Evolutionary conservation across 352 stramenopile genomes (phyloP).

Genomic region (Phytophthora parvispora): DNA sequence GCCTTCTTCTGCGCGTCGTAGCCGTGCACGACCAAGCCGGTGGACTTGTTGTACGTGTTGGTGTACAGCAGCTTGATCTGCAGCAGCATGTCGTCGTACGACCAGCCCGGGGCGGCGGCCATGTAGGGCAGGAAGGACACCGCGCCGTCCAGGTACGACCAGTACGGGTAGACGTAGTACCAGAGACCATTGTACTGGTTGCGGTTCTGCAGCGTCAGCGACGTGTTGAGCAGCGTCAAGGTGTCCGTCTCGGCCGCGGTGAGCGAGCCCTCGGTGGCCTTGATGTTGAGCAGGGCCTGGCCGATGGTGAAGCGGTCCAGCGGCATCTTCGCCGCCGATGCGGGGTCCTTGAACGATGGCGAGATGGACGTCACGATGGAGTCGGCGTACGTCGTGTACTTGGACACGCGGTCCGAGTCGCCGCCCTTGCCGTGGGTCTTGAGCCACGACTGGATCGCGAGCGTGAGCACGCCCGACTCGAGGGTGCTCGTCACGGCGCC

Average conservation of each 20-base stretch:
- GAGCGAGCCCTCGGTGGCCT: slow-evolving; percentile 20
- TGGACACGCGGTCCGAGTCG: slow-evolving; percentile 22
- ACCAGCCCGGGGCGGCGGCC: slow-evolving; percentile 29
- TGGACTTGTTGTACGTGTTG: slow-evolving; percentile 31
- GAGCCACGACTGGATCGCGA: slow-evolving; percentile 42
- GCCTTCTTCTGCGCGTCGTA: slow-evolving; percentile 38
- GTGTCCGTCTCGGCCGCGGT: slow-evolving; percentile 17
- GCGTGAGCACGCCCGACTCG: slow-evolving; percentile 31
- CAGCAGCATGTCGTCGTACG: slow-evolving; percentile 36
- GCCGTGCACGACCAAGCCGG: slow-evolving; percentile 24
- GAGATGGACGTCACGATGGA: slow-evolving; percentile 31
- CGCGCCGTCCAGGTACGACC: slow-evolving; percentile 38
- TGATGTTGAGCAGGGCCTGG: slow-evolving; percentile 32
- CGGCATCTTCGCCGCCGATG: slow-evolving; percentile 27
- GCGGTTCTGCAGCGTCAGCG: slow-evolving; percentile 28
- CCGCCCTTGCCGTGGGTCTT: slow-evolving; percentile 11
- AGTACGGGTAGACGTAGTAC: slow-evolving; percentile 42
- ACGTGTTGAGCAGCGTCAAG: slow-evolving; percentile 23
- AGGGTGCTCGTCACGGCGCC: slow-evolving; percentile 36
- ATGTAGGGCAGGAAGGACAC: slow-evolving; percentile 43
- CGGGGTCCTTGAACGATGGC: slow-evolving; percentile 19
- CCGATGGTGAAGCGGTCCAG: slow-evolving; percentile 36
- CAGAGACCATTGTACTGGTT: slow-evolving; percentile 40
- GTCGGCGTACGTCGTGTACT: slow-evolving; percentile 32
- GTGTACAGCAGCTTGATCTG: slow-evolving; percentile 36